These are phyloP conservation scores for Aspergillus hiratsukae DNA, from an alignment of 2,329 filamentous ascomycete genomes.

Conservation along the genomic window DNA sequence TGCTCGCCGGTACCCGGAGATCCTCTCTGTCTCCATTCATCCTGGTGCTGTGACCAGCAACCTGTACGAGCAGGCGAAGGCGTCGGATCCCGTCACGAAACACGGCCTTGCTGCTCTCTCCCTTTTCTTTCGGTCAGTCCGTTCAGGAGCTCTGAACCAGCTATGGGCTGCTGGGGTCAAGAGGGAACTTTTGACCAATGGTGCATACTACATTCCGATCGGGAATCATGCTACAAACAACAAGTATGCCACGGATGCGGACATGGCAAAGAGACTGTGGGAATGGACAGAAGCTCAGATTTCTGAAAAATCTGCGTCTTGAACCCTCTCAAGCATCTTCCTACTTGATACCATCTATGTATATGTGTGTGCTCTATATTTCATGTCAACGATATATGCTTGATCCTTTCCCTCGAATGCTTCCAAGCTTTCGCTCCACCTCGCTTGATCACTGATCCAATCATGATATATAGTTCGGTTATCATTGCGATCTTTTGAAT, in stretches of 20 bases:
- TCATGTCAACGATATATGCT: background rate
- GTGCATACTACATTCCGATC: conserved; percentile 41
- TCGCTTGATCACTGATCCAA: background rate
- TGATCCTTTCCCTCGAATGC: background rate
- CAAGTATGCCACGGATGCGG: conserved; percentile 26
- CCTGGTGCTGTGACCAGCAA: conserved; percentile 45
- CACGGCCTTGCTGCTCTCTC: conserved; percentile 17
- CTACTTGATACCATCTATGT: background rate
- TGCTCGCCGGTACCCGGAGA: conserved; percentile 40
- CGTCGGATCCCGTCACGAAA: conserved; percentile 20
- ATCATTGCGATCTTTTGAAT: background rate
- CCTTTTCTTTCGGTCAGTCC: conserved; percentile 28
- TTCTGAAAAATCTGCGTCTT: conserved; percentile 11
- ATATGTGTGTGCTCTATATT: background rate
- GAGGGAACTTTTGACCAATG: conserved; percentile 31
- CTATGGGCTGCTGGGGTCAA: conserved; percentile 38
- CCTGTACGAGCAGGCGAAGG: conserved; percentile 32
- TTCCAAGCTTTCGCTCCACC: background rate
- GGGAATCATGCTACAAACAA: conserved; percentile 30
- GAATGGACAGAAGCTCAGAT: conserved; percentile 42
- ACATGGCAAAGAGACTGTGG: conserved; percentile 36
- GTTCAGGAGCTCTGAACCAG: conserved; percentile 38
- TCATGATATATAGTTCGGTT: background rate
- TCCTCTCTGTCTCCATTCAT: conserved; percentile 46
- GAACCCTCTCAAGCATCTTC: background rate